phyloP scores from a whole-genome alignment of 129 eudicot genomes.

The Artemisia argyi region DNA sequence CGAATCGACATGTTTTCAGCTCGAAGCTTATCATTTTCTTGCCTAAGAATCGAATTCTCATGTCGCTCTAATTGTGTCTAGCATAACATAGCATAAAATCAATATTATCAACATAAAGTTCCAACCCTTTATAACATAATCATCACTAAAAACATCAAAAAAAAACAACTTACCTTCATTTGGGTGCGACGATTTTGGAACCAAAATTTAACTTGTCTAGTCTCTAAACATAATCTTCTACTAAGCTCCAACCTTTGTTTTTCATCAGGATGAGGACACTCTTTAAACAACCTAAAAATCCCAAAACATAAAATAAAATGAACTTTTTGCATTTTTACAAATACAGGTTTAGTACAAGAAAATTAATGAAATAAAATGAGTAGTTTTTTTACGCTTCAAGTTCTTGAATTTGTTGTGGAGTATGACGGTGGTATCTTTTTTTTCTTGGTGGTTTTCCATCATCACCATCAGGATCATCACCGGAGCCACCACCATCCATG shows the following conservation, averaged over 20 bases:
- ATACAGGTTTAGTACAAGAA: no score
- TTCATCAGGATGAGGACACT: conserved; percentile 99
- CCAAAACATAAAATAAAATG: no score
- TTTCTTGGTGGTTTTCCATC: conserved; percentile 82
- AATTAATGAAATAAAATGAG: no score
- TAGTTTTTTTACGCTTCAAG: conserved; percentile 54
- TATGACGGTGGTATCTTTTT: conserved; percentile 97
- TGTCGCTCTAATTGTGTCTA: conserved; percentile 96
- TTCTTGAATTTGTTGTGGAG: conserved; percentile 99
- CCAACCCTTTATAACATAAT: neutral
- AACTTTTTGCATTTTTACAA: no score
- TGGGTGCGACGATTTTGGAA: conserved; percentile 97
- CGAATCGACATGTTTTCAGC: conserved; percentile 94
- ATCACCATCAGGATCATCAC: conserved; percentile 74
- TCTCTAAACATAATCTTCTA: conserved; percentile 74
- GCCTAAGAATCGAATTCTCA: conserved; percentile 84
- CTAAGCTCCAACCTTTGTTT: conserved; percentile 93
- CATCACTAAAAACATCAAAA: conserved; percentile 9
- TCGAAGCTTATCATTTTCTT: conserved; percentile 94
- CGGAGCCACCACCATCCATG: conserved; percentile 91
- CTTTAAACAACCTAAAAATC: conserved; percentile 5
- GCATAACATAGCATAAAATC: neutral
- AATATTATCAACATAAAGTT: neutral
- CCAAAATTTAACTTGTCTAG: conserved; percentile 97
- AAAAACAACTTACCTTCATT: conserved; percentile 66